Percentiles rank a stretch among this genome's conserved stretches.
Evolutionary conservation across 129 eudicot genomes (phyloP).

Genomic region (Artemisia argyi): DNA sequence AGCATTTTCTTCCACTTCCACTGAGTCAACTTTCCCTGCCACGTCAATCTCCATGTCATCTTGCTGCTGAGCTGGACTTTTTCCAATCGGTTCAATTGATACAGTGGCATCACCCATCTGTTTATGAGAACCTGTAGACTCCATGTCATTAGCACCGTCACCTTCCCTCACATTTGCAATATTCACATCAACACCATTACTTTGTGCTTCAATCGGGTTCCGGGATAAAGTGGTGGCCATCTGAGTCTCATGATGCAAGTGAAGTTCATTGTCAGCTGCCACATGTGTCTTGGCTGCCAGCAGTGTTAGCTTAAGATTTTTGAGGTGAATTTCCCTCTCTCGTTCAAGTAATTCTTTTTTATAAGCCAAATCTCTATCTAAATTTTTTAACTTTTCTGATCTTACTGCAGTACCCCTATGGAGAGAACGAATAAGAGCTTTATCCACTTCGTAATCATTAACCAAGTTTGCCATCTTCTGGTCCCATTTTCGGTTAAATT

Average conservation of each 20-base stretch:
- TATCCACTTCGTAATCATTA: conserved; percentile 8
- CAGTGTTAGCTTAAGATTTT: conserved; percentile 17
- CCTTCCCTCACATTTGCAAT: neutral
- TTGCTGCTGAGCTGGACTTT: conserved; percentile 17
- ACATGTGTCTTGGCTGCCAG: conserved; percentile 7
- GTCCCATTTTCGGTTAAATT: conserved; percentile 16
- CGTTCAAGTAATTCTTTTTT: conserved; percentile 17
- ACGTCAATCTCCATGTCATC: conserved; percentile 28
- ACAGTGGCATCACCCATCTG: conserved; percentile 19
- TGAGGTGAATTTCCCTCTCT: conserved; percentile 17
- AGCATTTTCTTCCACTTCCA: conserved; percentile 10
- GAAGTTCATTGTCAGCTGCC: conserved; percentile 3
- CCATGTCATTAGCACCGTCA: conserved; percentile 20
- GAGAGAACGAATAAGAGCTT: neutral
- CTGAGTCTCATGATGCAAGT: conserved; percentile 2
- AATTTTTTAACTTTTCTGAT: conserved; percentile 6
- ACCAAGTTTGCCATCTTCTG: neutral
- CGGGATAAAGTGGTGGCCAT: conserved; percentile 7
- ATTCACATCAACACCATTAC: conserved; percentile 4
- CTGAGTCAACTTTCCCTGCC: conserved; percentile 24
- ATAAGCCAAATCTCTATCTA: conserved; percentile 4
- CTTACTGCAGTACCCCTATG: conserved; percentile 12
- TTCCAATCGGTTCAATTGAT: conserved; percentile 18
- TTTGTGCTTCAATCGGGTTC: conserved; percentile 11
- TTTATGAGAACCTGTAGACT: conserved; percentile 23